These are phyloP conservation scores for Sanguinoderma infundibulare DNA, from an alignment of 1,284 basidiomycete species.

Conservation along the genomic window DNA sequence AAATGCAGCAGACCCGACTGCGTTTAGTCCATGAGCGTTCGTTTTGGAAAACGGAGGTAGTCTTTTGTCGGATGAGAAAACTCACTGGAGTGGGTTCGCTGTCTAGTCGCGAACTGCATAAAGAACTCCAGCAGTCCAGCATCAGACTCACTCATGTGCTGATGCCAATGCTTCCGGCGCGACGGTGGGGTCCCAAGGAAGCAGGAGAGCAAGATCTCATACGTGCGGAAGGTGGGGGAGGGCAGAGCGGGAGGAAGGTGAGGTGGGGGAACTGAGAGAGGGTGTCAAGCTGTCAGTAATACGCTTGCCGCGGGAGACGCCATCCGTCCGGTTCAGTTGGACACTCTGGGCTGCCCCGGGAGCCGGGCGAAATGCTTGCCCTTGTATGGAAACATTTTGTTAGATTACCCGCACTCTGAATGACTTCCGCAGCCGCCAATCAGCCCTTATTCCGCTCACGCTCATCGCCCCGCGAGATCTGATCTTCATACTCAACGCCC, in stretches of 20 bases:
- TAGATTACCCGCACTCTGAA: background rate
- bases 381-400: constrained; percentile 7
- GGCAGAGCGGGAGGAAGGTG: constrained; percentile 2
- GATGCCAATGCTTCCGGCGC: constrained; percentile 1
- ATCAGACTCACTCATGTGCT: constrained; percentile 20
- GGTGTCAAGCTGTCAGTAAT: constrained; percentile 2
- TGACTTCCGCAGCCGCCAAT: constrained; percentile 1
- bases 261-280: background rate
- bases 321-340: constrained; percentile 9
- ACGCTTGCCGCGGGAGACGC: constrained; percentile 1
- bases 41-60: no score
- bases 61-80: background rate
- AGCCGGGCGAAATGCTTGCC: background rate
- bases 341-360: background rate
- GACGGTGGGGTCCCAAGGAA: constrained; percentile 3
- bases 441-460: background rate
- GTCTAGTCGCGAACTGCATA: background rate
- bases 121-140: constrained; percentile 11
- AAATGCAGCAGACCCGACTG: constrained; percentile 16
- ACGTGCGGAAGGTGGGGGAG: constrained; percentile 2
- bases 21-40: background rate
- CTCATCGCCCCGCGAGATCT: background rate
- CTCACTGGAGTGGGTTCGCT: background rate
- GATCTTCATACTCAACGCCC: background rate
- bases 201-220: constrained; percentile 11